Conservation (phyloP, 176 grass and related monocot genomes). For the Zea luxurians region DNA sequence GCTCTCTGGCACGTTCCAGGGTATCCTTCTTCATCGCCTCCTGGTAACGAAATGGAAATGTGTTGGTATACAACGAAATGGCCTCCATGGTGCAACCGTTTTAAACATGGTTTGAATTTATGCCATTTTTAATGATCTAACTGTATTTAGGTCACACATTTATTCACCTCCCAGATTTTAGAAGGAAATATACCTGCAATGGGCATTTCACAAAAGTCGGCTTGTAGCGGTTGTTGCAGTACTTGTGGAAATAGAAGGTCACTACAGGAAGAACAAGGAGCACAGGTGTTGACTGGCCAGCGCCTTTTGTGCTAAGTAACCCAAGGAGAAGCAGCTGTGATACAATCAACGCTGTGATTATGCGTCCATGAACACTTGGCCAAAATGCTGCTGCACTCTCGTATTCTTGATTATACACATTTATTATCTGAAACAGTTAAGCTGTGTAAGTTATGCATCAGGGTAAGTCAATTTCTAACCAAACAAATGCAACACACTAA, state of each 20-base stretch:
- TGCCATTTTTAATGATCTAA: background rate
- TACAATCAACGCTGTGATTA: constrained; percentile 79
- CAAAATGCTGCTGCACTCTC: constrained; percentile 95
- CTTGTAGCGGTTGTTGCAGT: constrained; percentile 85
- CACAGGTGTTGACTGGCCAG: constrained; percentile 74
- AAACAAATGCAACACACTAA: background rate
- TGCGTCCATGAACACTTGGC: constrained; percentile 90
- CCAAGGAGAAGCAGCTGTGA: constrained; percentile 88
- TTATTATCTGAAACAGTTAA: constrained; percentile 73
- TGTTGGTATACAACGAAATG: background rate
- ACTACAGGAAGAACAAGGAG: constrained; percentile 86
- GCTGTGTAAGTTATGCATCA: constrained; percentile 12
- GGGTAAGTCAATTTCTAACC: background rate
- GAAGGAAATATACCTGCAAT: constrained; percentile 65
- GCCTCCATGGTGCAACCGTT: background rate
- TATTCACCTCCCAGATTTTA: background rate
- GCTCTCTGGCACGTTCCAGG: constrained; percentile 79
- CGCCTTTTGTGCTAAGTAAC: constrained; percentile 77
- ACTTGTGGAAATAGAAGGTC: constrained; percentile 92
- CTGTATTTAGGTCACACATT: background rate
- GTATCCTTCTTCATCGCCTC: constrained; percentile 99
- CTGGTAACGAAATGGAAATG: constrained; percentile 45
- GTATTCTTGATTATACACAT: constrained; percentile 99
- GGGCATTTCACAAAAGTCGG: constrained; percentile 83
- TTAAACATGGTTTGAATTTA: background rate